Conservation (phyloP, 352 stramenopile genomes). For the Sclerospora graminicola region DNA sequence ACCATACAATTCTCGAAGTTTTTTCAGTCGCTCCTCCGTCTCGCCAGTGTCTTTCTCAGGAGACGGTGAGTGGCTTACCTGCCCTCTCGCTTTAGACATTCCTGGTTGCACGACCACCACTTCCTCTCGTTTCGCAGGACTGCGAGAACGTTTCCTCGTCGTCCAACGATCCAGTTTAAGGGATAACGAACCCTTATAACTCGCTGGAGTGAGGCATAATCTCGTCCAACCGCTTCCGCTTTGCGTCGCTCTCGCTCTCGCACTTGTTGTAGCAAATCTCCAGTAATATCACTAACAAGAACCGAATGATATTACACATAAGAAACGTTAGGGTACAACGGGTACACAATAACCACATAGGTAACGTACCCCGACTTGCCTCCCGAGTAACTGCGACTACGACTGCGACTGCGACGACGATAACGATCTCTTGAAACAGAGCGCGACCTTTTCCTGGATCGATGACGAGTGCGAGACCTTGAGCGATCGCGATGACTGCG, state of each 20-base stretch:
- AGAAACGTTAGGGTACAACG: too few relatives aligned
- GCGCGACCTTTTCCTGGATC: conserved; percentile 32
- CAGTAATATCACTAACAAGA: conserved; percentile 27
- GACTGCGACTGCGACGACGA: conserved; percentile 27
- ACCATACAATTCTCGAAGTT: conserved; percentile 71
- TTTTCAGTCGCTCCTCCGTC: conserved; percentile 53
- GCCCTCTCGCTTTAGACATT: conserved; percentile 16
- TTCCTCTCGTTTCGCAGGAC: conserved; percentile 49
- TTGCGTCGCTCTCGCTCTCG: conserved; percentile 87
- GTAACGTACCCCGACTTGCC: conserved; percentile 15
- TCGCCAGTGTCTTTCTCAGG: conserved; percentile 25
- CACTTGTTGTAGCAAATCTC: conserved; percentile 88
- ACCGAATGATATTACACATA: too few relatives aligned
- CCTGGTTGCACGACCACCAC: conserved; percentile 30
- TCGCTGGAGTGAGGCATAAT: conserved; percentile 87
- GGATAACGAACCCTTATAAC: conserved; percentile 89
- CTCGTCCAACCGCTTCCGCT: conserved; percentile 76
- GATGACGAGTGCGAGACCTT: conserved; percentile 25
- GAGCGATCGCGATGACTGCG: conserved; percentile 29
- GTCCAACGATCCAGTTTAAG: conserved; percentile 87
- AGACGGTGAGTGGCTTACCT: conserved; percentile 17
- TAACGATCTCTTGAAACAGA: conserved; percentile 19
- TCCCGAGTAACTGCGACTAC: conserved; percentile 15
- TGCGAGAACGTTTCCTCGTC: conserved; percentile 53
- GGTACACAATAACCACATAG: too few relatives aligned